Evolutionary conservation across 495 filamentous ascomycete species (phyloP), one percentile per base, ranked within the genome.

Genomic region (Podospora pseudocomata): DNA sequence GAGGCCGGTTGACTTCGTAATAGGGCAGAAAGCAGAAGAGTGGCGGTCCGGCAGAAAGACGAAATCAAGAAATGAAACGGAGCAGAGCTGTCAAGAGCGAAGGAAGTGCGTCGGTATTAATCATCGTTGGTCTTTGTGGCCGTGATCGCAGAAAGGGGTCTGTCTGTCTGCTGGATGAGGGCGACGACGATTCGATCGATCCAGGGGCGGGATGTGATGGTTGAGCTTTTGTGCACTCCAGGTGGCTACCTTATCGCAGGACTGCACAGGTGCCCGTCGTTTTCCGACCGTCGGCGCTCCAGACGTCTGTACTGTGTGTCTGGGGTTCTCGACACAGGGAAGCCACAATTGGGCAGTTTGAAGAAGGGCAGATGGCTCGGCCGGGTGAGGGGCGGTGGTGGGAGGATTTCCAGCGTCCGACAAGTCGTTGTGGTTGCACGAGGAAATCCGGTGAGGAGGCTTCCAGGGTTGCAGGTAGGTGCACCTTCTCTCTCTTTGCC

Each of bases 1-100:
- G 39, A 23, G 58, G 44, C 66, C 28, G 64, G 27, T 32, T 58
- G 65, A 58, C n/a, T 26, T 23, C 63, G 59, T n/a, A 64, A 65
- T 63, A 55, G 59, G 53, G 4, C 67, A 61, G 57, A 44, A 66
- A 61, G 26, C 39, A 60, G 56, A 49, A 61, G 11, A 63, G 39
- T 2, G 49, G n/a, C 56, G 32, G 63, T 63, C 67, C 58, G 67
- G 49, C 63, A 73, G 34, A 67, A 65, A 56, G 20, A 56, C 39
- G 63, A 71, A 77, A 79, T 84, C 80, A 83, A 74, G 78, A 81
- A 80, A 82, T 70, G 71, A 83, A 80, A 76, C 76, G 80, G 79
- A 81, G 77, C 75, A 80, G 74, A 73, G 78, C 80, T 79, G 77
- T 79, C 80, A 79, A 77, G 72, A 76, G 76, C 75, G 77, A 80